Conservation (phyloP, 371 early-diverging fungal genomes). For the Circinella minor region DNA sequence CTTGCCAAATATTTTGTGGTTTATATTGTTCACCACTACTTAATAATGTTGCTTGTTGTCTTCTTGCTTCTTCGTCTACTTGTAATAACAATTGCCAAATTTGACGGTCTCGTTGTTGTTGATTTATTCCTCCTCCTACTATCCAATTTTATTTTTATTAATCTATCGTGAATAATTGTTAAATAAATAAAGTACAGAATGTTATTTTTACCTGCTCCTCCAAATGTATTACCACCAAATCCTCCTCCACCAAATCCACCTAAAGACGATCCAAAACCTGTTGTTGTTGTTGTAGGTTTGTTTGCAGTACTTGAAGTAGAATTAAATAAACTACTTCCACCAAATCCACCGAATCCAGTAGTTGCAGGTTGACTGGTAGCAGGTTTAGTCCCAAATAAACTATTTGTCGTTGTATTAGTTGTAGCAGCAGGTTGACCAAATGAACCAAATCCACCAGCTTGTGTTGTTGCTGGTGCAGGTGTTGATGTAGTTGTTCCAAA, state of each 20-base stretch:
- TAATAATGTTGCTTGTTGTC: slow-evolving; percentile 36
- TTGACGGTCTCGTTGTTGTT: slow-evolving; percentile 34
- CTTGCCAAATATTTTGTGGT: slow-evolving; percentile 59
- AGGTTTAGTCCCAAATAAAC: slow-evolving; percentile 24
- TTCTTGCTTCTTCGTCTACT: slow-evolving; percentile 40
- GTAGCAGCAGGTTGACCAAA: slow-evolving; percentile 14
- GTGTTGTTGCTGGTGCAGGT: slow-evolving; percentile 19
- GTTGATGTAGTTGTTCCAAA: slow-evolving; percentile 21
- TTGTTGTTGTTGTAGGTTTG: slow-evolving; percentile 1
- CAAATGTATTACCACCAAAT: neutral
- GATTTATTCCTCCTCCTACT: slow-evolving; percentile 17
- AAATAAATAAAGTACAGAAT: neutral
- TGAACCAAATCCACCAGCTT: slow-evolving; percentile 15
- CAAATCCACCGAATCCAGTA: slow-evolving; percentile 16
- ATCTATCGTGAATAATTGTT: neutral
- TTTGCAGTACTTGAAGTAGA: neutral
- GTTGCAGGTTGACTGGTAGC: slow-evolving; percentile 13
- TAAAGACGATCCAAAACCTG: slow-evolving; percentile 25
- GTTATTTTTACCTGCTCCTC: neutral
- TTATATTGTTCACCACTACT: slow-evolving; percentile 26
- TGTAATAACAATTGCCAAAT: slow-evolving; percentile 36
- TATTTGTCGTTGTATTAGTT: slow-evolving; percentile 13
- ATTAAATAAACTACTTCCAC: slow-evolving; percentile 15
- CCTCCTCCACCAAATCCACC: slow-evolving; percentile 1
- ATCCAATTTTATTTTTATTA: slow-evolving; percentile 6